Percentiles rank a stretch among this genome's conserved stretches.
These are phyloP conservation scores for Nicotiana noctiflora DNA, from an alignment of 257 asterid genomes.

Conservation along the genomic window DNA sequence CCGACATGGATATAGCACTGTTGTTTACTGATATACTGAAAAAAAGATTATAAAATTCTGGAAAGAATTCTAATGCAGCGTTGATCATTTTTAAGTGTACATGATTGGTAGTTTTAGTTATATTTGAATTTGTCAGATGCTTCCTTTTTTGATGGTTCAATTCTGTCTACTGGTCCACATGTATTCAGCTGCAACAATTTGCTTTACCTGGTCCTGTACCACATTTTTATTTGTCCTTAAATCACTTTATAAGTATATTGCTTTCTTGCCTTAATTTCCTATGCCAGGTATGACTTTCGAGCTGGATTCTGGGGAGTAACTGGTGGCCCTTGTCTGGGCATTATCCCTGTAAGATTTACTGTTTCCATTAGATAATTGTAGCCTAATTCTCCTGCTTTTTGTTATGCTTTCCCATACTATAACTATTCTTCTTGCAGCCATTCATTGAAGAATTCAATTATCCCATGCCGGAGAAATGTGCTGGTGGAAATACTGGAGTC, in stretches of 20 bases:
- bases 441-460: constrained; percentile 72
- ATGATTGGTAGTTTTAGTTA: not conserved
- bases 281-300: constrained; percentile 68
- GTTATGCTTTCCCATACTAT: not conserved
- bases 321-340: constrained; percentile 92
- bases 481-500: constrained; percentile 67
- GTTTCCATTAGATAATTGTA: not conserved
- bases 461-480: constrained; percentile 67
- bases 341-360: constrained; percentile 64
- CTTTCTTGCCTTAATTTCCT: constrained; percentile 5
- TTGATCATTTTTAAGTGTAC: not conserved
- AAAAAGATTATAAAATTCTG: not conserved
- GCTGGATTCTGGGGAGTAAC: constrained; percentile 97
- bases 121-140: not conserved
- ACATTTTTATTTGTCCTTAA: not conserved
- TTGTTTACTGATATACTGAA: not conserved
- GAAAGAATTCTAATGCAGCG: not conserved
- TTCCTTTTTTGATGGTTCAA: not conserved
- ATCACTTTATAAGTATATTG: not conserved
- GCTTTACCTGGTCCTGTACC: not conserved
- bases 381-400: not conserved
- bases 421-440: constrained; percentile 50
- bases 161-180: not conserved
- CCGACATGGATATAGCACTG: not conserved
- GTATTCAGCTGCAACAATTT: not conserved